These are phyloP conservation scores for Piedraia hortae DNA, from an alignment of 2,329 filamentous ascomycete species.

Conservation along the genomic window DNA sequence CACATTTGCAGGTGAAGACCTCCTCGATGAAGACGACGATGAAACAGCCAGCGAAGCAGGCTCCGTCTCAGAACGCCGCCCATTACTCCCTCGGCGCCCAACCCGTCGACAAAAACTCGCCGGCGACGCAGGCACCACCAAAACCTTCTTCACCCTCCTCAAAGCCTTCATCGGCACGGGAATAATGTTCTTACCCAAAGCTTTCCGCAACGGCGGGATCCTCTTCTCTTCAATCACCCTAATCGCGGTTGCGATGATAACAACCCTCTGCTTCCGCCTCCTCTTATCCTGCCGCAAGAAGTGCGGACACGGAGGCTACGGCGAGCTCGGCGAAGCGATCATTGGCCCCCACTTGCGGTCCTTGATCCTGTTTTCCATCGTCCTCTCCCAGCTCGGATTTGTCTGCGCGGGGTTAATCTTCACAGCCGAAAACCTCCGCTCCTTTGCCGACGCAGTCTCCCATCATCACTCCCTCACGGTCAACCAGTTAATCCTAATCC, in stretches of 20 bases:
- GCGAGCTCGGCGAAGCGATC: constrained; percentile 41
- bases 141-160: constrained; percentile 52
- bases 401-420: constrained; percentile 57
- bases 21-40: constrained; percentile 28
- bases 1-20: constrained; percentile 47
- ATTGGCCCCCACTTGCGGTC: constrained; percentile 33
- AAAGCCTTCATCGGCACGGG: constrained; percentile 59
- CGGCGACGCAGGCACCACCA: constrained; percentile 38
- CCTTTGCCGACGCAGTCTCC: constrained; percentile 37
- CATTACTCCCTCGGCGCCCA: constrained; percentile 30
- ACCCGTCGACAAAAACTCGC: constrained; percentile 19
- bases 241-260: constrained; percentile 34
- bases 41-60: constrained; percentile 28
- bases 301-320: constrained; percentile 41
- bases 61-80: constrained; percentile 27
- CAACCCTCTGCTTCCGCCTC: constrained; percentile 43
- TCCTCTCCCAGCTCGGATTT: constrained; percentile 49
- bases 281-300: constrained; percentile 36
- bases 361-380: constrained; percentile 41
- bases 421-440: constrained; percentile 43
- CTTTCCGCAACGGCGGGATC: constrained; percentile 52
- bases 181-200: constrained; percentile 59
- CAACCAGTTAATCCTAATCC: constrained; percentile 34
- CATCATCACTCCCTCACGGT: constrained; percentile 24
- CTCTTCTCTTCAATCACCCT: constrained; percentile 46